A percentile compares a stretch with the other conserved stretches of the same genome.
phyloP scores from a whole-genome alignment of 2,329 filamentous ascomycete genomes.

The Penicillium sp. region DNA sequence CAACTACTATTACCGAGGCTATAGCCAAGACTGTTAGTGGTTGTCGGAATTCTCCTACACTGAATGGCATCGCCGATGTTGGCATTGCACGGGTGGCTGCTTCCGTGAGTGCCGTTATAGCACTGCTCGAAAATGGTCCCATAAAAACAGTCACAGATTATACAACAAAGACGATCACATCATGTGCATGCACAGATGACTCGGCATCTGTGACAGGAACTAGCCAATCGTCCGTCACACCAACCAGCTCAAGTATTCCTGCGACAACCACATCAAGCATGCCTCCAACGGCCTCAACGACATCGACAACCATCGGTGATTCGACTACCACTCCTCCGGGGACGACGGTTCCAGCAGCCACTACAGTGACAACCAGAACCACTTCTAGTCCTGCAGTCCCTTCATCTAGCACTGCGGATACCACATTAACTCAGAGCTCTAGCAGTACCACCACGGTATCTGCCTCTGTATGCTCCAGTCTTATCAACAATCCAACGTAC shows the following conservation, averaged over 20 bases:
- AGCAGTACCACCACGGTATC: not conserved
- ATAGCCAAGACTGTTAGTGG: not conserved
- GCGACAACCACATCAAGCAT: too few species aligned
- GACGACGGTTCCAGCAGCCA: not conserved
- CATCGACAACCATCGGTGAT: not conserved
- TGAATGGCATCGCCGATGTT: not conserved
- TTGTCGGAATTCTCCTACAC: not conserved
- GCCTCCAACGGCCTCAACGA: too few species aligned
- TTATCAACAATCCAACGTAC: slow-evolving; percentile 31
- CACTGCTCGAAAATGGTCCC: not conserved
- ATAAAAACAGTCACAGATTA: slow-evolving; percentile 1
- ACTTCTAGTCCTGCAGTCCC: not conserved
- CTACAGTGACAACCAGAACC: not conserved
- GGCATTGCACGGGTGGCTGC: not conserved
- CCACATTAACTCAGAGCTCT: not conserved
- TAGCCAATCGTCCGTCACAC: too few species aligned
- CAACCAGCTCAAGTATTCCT: too few species aligned
- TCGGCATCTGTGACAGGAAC: not conserved
- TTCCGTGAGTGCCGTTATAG: not conserved
- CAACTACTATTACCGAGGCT: not conserved
- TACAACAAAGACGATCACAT: not conserved
- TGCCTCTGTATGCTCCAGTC: slow-evolving; percentile 28
- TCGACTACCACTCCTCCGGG: not conserved
- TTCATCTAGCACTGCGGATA: not conserved
- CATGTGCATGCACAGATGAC: not conserved